Conservation (phyloP, 2,329 filamentous ascomycete species). For the Pyricularia sp. region DNA sequence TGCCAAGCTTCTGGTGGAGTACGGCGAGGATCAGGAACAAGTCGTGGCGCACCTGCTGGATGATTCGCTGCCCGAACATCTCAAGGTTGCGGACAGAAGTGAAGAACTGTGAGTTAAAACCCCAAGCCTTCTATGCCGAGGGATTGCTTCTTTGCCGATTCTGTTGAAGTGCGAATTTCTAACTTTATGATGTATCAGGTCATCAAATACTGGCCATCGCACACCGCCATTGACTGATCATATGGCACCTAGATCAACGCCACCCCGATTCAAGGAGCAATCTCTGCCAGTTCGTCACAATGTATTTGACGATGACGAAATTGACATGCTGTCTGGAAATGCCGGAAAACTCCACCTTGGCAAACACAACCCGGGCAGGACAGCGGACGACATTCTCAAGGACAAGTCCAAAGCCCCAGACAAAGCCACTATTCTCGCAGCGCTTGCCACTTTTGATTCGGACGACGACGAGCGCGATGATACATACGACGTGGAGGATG, state of each 20-base stretch:
- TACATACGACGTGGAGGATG: conserved; percentile 87
- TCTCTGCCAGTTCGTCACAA: conserved; percentile 55
- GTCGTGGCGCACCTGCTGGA: conserved; percentile 77
- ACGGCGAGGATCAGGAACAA: conserved; percentile 65
- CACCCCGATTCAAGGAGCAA: conserved; percentile 50
- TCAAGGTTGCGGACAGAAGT: conserved; percentile 53
- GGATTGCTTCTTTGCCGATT: not conserved
- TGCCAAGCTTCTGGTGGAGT: conserved; percentile 69
- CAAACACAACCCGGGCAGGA: conserved; percentile 52
- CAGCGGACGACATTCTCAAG: conserved; percentile 62
- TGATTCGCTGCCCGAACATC: conserved; percentile 59
- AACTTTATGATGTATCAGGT: conserved; percentile 6
- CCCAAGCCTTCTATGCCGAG: not conserved
- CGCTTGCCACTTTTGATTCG: conserved; percentile 79
- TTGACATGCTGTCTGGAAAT: conserved; percentile 61
- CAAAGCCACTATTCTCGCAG: conserved; percentile 82
- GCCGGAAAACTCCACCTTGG: conserved; percentile 68
- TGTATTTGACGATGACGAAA: conserved; percentile 70
- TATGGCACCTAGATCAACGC: conserved; percentile 20
- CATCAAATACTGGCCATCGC: conserved; percentile 10
- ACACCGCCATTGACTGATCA: conserved; percentile 13
- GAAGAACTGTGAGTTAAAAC: conserved; percentile 50
- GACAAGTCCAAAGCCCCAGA: conserved; percentile 56
- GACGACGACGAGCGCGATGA: conserved; percentile 97
- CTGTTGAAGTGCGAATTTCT: too few relatives aligned